Percentiles rank a stretch among this genome's conserved stretches.
Evolutionary conservation across 78 protist species (phyloP).

Genomic region (Polysphondylium violaceum): DNA sequence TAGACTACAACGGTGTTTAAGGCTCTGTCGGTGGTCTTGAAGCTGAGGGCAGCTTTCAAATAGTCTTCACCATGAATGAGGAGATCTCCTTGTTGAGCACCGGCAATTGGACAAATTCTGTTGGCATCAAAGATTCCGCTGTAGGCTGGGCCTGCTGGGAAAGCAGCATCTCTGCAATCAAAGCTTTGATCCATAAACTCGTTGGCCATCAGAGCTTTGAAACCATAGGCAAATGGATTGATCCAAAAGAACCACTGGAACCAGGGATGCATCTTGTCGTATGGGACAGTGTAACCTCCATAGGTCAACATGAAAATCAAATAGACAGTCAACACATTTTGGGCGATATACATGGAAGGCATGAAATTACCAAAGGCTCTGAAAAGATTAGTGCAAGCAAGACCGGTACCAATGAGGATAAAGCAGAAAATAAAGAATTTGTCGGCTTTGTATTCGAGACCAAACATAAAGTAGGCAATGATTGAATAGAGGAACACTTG

Average conservation of each 20-base stretch:
- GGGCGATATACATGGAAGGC: constrained; percentile 42
- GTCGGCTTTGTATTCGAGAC: constrained; percentile 19
- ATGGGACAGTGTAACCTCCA: constrained; percentile 48
- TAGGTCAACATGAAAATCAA: constrained; percentile 64
- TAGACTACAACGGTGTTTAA: neutral
- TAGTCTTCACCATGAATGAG: constrained; percentile 10
- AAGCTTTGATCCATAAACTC: constrained; percentile 16
- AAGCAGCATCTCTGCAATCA: neutral
- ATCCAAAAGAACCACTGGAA: constrained; percentile 64
- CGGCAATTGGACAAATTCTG: constrained; percentile 31
- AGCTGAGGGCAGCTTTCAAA: neutral
- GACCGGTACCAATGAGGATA: constrained; percentile 30
- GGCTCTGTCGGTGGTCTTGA: constrained; percentile 2
- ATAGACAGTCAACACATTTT: constrained; percentile 9
- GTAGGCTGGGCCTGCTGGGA: constrained; percentile 37
- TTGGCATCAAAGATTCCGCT: neutral
- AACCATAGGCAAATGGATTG: constrained; percentile 40
- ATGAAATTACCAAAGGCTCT: constrained; percentile 46
- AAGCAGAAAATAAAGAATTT: constrained; percentile 54
- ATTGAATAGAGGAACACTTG: constrained; percentile 50
- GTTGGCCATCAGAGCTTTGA: constrained; percentile 49
- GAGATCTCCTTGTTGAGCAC: constrained; percentile 8
- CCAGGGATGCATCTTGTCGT: constrained; percentile 65
- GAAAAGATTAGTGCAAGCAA: constrained; percentile 26
- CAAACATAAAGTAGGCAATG: constrained; percentile 66